Evolutionary conservation across 2,329 filamentous ascomycete species (phyloP).

Genomic region (Harringtonia lauricola): DNA sequence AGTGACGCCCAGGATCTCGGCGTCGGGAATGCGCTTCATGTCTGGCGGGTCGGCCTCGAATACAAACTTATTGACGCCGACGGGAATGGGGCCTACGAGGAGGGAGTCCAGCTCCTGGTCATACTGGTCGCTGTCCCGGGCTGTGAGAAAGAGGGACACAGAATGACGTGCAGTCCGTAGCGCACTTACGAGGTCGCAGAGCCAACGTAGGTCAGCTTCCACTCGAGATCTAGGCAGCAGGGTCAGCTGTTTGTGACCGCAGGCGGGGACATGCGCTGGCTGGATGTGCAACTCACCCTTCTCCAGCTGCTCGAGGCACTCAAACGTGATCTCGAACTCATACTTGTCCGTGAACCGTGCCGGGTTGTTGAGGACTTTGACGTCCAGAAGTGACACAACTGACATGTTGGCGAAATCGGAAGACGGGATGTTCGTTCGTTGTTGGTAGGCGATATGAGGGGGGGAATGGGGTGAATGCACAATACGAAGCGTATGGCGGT

Average conservation of each 20-base stretch:
- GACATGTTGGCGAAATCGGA: constrained; percentile 56
- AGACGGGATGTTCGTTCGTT: background rate
- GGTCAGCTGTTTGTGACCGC: background rate
- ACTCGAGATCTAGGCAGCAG: constrained; percentile 68
- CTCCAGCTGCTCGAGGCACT: constrained; percentile 87
- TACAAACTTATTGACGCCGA: constrained; percentile 97
- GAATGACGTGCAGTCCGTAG: too few species aligned
- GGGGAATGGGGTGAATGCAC: too few species aligned
- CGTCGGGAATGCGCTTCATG: constrained; percentile 80
- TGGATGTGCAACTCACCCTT: constrained; percentile 78
- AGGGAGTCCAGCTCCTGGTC: constrained; percentile 97
- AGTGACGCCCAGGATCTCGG: constrained; percentile 92
- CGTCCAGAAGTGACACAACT: constrained; percentile 88
- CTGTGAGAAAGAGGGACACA: constrained; percentile 10
- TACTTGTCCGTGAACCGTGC: constrained; percentile 88
- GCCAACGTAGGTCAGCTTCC: constrained; percentile 98
- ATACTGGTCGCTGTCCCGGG: constrained; percentile 87
- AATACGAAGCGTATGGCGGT: too few species aligned
- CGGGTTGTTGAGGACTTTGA: constrained; percentile 95
- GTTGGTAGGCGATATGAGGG: background rate
- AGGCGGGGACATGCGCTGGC: too few species aligned
- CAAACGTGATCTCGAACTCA: constrained; percentile 97
- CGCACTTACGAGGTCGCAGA: constrained; percentile 93
- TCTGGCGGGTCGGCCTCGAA: constrained; percentile 94
- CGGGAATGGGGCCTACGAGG: constrained; percentile 91